Evolutionary conservation across 2,329 filamentous ascomycete species (phyloP), one percentile per base, ranked within the genome.

Genomic region (Aspergillus caelatus): DNA sequence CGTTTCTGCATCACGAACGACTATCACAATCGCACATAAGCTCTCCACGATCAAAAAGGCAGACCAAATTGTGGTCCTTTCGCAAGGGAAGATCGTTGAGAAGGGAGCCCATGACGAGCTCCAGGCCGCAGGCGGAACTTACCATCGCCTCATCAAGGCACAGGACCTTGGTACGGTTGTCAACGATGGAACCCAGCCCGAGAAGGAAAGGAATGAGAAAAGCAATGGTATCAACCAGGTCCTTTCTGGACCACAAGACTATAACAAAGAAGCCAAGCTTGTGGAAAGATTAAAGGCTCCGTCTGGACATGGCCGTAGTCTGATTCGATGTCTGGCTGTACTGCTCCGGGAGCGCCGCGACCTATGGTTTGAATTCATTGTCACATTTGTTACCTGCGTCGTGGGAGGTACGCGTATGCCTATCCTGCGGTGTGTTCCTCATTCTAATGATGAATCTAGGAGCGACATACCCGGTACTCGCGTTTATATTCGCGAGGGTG

Each of bases 21-120:
- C 92, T 0, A 85, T 94, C 26, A 87, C 93, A 41, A 91, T 94
- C 54, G 93, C 92, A 0, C 74, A 76, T 62, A 81, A 84, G 46
- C 78, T 86, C 30, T 85, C 83, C 63, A 86, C 84, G 19, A 85
- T 86, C 65, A 84, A 81, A 30, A 80, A 81, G 68, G 84, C 84
- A 46, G 84, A 86, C 62, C 83, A 86, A 65, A 86, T 86, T 57
- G 77, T 86, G 9, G 84, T 86, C 7, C 75, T 86, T 56, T 81
- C 85, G 67, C 81, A 84, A 67, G 84, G 84, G 60, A 77, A 77
- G 62, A 83, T 85, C 0, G 78, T 81, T 12, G 84, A 86, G 69
- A 76, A 79, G 30, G 84, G 84, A 21, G 83, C 79, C 1, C 84
- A 86, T 62, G 75, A 81, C 19, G 81, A 85, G 62, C 75, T 86